Percentiles rank a stretch among this genome's conserved stretches.
Evolutionary conservation across 2,329 filamentous ascomycete species (phyloP).

Genomic region (Paraphoma chrysanthemicola): DNA sequence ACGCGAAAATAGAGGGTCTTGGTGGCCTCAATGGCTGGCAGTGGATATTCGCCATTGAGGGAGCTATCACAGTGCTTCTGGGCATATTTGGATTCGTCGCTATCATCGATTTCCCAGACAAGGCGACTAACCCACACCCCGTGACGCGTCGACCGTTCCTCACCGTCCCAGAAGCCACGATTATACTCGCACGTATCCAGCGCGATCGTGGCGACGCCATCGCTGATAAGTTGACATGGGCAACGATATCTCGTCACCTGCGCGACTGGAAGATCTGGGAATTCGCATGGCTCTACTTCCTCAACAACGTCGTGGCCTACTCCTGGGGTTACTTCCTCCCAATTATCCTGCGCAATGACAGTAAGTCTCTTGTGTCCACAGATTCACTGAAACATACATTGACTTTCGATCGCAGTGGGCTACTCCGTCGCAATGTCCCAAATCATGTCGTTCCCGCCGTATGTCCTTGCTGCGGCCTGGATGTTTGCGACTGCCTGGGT

Average conservation of each 20-base stretch:
- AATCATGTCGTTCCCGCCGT: conserved; percentile 58
- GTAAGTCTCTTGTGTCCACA: too few species aligned
- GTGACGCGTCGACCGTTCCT: conserved; percentile 18
- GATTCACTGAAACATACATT: too few species aligned
- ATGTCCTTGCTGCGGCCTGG: conserved; percentile 63
- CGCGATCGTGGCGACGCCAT: conserved; percentile 44
- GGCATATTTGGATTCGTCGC: conserved; percentile 21
- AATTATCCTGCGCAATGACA: conserved; percentile 21
- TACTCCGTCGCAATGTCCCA: conserved; percentile 55
- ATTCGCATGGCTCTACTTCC: conserved; percentile 15
- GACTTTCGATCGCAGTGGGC: conserved; percentile 1
- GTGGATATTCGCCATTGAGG: conserved; percentile 32
- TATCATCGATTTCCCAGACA: conserved; percentile 23
- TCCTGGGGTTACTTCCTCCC: conserved; percentile 22
- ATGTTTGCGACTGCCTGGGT: conserved; percentile 59
- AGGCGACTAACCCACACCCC: conserved; percentile 8
- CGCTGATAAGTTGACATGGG: conserved; percentile 10
- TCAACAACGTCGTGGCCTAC: conserved; percentile 19
- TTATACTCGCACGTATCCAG: conserved; percentile 38
- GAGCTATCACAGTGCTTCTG: conserved; percentile 18
- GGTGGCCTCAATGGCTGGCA: conserved; percentile 38
- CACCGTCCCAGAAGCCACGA: conserved; percentile 21
- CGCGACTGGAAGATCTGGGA: conserved; percentile 26
- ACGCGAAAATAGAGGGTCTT: conserved; percentile 21
- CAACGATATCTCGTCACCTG: conserved; percentile 12